Evolutionary conservation across 2,329 filamentous ascomycete genomes (phyloP).

Genomic region (Chaetomiaceae sp.): DNA sequence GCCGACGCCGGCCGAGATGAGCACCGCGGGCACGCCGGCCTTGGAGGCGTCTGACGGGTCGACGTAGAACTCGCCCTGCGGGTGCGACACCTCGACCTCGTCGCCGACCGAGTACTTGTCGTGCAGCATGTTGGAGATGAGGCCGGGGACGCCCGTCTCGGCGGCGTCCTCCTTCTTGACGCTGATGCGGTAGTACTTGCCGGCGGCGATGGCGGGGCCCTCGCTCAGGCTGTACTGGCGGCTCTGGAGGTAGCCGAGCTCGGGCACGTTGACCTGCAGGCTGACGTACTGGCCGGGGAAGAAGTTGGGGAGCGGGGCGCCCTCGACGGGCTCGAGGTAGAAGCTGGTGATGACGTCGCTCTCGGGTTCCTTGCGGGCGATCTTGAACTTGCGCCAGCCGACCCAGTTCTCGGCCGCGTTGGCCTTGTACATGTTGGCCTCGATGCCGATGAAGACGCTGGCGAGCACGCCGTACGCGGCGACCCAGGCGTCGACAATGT

Average conservation of each 20-base stretch:
- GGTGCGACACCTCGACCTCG: slow-evolving; percentile 50
- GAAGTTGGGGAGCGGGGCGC: slow-evolving; percentile 54
- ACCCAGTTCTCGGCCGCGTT: slow-evolving; percentile 52
- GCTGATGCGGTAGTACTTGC: slow-evolving; percentile 64
- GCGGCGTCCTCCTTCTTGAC: slow-evolving; percentile 59
- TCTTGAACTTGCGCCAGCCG: slow-evolving; percentile 62
- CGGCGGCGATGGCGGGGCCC: slow-evolving; percentile 37
- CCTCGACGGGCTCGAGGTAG: slow-evolving; percentile 60
- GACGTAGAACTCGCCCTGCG: slow-evolving; percentile 58
- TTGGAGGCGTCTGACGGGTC: slow-evolving; percentile 40
- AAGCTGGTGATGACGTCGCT: slow-evolving; percentile 65
- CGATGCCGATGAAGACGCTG: slow-evolving; percentile 63
- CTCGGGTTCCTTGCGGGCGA: slow-evolving; percentile 60
- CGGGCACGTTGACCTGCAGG: slow-evolving; percentile 53
- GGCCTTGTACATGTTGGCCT: slow-evolving; percentile 56
- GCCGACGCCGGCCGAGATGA: slow-evolving; percentile 65
- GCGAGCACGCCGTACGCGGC: slow-evolving; percentile 70
- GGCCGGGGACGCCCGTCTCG: slow-evolving; percentile 37
- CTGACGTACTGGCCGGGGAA: slow-evolving; percentile 70
- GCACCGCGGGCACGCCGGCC: slow-evolving; percentile 50
- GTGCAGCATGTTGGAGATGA: slow-evolving; percentile 52
- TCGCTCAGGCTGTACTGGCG: slow-evolving; percentile 73
- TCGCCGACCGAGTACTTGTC: slow-evolving; percentile 45
- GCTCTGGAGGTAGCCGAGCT: slow-evolving; percentile 60
- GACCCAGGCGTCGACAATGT: slow-evolving; percentile 64